Percentiles rank a stretch among this genome's conserved stretches.
Evolutionary conservation across 2,329 filamentous ascomycete species (phyloP).

Genomic region (Aureobasidium sp.): DNA sequence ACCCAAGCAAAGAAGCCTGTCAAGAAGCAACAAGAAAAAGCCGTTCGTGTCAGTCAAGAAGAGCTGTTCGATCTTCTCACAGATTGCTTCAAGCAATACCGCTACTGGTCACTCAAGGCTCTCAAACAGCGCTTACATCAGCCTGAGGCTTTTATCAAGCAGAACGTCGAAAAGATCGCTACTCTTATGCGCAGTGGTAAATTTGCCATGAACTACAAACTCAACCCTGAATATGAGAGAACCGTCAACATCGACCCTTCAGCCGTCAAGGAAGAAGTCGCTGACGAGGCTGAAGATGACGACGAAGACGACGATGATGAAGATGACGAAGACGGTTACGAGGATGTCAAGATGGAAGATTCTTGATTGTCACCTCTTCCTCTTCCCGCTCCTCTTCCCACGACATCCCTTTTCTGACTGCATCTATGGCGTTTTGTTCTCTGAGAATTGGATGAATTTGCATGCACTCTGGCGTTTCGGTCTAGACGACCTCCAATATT

Average conservation of each 20-base stretch:
- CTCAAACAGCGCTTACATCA: conserved; percentile 82
- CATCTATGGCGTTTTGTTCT: neutral
- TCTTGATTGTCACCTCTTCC: conserved; percentile 4
- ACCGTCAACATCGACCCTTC: conserved; percentile 58
- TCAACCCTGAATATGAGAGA: conserved; percentile 75
- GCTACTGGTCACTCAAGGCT: conserved; percentile 94
- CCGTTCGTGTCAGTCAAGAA: conserved; percentile 88
- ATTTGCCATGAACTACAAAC: conserved; percentile 87
- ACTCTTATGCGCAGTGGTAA: conserved; percentile 83
- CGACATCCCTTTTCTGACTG: neutral
- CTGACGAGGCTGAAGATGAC: conserved; percentile 38
- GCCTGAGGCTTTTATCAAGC: conserved; percentile 92
- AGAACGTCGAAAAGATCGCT: conserved; percentile 85
- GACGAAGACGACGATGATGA: conserved; percentile 54
- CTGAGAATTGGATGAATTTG: neutral
- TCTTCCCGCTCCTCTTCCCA: neutral
- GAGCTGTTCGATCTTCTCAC: conserved; percentile 90
- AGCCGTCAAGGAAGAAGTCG: conserved; percentile 56
- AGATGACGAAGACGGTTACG: conserved; percentile 59
- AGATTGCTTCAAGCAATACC: conserved; percentile 83
- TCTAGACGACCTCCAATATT: neutral
- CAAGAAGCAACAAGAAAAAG: conserved; percentile 77
- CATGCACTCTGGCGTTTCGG: conserved; percentile 9
- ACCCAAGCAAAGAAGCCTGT: conserved; percentile 30
- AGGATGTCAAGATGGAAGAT: conserved; percentile 38